Base-by-base conservation (phyloP, 225 moss, liverwort and hornwort species). In the Bryum argenteum region DNA sequence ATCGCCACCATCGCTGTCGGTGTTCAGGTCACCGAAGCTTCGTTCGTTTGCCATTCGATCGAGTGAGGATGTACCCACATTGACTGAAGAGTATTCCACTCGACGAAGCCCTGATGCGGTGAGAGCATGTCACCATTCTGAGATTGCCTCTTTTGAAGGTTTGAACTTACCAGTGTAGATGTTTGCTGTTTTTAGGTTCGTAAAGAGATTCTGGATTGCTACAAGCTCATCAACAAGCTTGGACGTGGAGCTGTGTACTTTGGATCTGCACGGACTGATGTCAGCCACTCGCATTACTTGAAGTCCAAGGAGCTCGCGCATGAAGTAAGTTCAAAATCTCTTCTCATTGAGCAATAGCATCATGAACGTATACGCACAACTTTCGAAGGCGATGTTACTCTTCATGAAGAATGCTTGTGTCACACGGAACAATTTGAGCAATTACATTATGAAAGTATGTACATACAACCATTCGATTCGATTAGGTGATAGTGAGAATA, bases 171-270 rank as follows among this genome's bases (percentile, higher is more conserved):
- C 12, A 47, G 47, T 15, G 15, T 5, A 13, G 8, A 8, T 17
- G 17, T 48, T 48, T 48, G 13, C 8, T 17, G n/a, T 48, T 16
- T 15, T 48, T 16, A 86, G 83, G 83, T 86, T 64, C 74, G 83
- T 20, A 77, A 79, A n/a, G 83, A 86, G 71, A 83, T 83, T 15
- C 63, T 86, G 48, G 54, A 79, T 2, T 86, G 86, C 23, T 86
- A 83, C 74, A 80, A 76, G 70, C 82, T 86, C 37, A 73, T 86
- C 8, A 73, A 77, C 17, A 83, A 57, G 80, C 79, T 74, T 42
- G 86, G 83, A 54, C 76, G 71, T 23, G 86, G 84, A 15, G 77
- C 67, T 40, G 77, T 86, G 9, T 86, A 86, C 51, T 47, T 83
- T 8, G 86, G 86, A 70, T 86, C 83, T 18, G 52, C 80, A 6